Percentiles rank a stretch among this genome's conserved stretches.
Evolutionary conservation across 176 grass and related monocot species (phyloP).

Genomic region (Stipa capillata): DNA sequence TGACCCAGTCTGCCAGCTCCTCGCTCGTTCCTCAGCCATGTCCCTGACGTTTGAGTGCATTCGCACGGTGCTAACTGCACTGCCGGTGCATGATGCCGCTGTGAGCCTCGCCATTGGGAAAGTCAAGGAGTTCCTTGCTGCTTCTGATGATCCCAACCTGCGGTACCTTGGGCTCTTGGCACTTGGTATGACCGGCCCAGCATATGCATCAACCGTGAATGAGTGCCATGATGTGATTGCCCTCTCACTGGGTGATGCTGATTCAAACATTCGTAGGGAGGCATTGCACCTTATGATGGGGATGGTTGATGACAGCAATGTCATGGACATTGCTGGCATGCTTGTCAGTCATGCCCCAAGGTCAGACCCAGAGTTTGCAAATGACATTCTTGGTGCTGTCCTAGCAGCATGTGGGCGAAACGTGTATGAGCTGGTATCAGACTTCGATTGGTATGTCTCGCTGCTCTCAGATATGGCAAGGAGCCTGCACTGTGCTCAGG

Average conservation of each 20-base stretch:
- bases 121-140: constrained; percentile 60
- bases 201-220: constrained; percentile 37
- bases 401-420: constrained; percentile 55
- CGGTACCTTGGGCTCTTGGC: constrained; percentile 81
- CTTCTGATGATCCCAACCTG: constrained; percentile 75
- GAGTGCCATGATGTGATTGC: constrained; percentile 44
- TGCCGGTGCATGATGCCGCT: constrained; percentile 40
- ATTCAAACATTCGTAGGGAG: constrained; percentile 54
- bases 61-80: constrained; percentile 51
- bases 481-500: constrained; percentile 56
- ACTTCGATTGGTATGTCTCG: constrained; percentile 89
- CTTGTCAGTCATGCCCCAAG: constrained; percentile 56
- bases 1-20: constrained; percentile 73
- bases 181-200: constrained; percentile 50
- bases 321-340: constrained; percentile 46
- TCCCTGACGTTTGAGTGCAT: constrained; percentile 89
- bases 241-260: constrained; percentile 56
- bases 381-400: constrained; percentile 64
- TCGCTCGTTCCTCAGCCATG: constrained; percentile 45
- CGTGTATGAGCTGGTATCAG: constrained; percentile 69
- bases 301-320: constrained; percentile 40
- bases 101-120: constrained; percentile 65
- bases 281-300: constrained; percentile 62
- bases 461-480: constrained; percentile 70
- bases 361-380: constrained; percentile 71